Percentiles rank a stretch among this genome's conserved stretches.
Evolutionary conservation across 148 eudicot species (phyloP).

Genomic region (Fagopyrum tataricum): DNA sequence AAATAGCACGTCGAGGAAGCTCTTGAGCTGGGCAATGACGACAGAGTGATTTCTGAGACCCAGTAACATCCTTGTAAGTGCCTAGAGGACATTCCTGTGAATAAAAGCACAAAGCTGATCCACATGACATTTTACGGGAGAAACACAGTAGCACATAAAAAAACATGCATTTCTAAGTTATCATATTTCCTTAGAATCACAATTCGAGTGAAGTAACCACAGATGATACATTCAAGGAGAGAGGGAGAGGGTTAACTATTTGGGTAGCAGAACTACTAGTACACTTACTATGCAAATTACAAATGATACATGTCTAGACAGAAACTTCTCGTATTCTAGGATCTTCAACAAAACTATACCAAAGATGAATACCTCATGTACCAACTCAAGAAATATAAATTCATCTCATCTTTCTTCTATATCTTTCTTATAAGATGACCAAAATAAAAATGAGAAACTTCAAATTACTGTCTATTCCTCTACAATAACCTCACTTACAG

Average conservation of each 20-base stretch:
- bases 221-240: not conserved
- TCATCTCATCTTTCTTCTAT: too few species aligned
- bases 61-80: slow-evolving; percentile 76
- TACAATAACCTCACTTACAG: not conserved
- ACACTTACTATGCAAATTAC: not conserved
- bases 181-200: not conserved
- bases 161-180: not conserved
- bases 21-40: slow-evolving; percentile 52
- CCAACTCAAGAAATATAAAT: too few species aligned
- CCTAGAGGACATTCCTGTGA: slow-evolving; percentile 88
- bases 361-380: too few species aligned
- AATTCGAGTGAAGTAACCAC: not conserved
- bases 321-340: not conserved
- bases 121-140: not conserved
- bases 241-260: not conserved
- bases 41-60: slow-evolving; percentile 75
- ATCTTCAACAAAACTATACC: too few species aligned
- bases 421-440: not conserved
- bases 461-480: not conserved
- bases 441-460: not conserved
- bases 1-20: slow-evolving; percentile 79
- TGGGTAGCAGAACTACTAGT: not conserved
- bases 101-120: slow-evolving; percentile 1
- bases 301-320: not conserved
- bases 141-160: not conserved